Evolutionary conservation across 164 flowering plant genomes (phyloP).

Genomic region (Paratinospora sagittata): DNA sequence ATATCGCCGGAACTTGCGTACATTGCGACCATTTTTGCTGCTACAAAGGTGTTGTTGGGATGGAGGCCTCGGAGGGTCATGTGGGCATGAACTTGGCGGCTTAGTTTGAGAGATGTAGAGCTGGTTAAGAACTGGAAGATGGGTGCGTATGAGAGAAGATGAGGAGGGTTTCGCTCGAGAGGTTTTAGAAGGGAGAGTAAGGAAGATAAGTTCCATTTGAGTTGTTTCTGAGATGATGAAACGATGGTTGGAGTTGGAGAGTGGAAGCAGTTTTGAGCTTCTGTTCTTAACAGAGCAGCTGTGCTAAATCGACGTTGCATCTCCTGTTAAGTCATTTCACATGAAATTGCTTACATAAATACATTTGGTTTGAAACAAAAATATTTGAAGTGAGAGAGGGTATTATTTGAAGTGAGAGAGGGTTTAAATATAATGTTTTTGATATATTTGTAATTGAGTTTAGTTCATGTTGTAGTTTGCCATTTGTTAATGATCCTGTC

Average conservation of each 20-base stretch:
- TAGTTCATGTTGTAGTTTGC: no score
- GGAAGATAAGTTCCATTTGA: conserved; percentile 7
- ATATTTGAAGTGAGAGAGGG: no score
- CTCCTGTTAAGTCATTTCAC: no score
- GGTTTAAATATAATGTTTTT: no score
- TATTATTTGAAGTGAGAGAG: no score
- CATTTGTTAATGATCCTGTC: no score
- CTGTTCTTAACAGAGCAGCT: not conserved
- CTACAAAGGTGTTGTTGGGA: conserved; percentile 9
- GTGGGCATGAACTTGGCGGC: conserved; percentile 14
- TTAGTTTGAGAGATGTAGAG: conserved; percentile 6
- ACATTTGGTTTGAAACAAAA: no score
- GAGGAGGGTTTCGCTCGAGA: conserved; percentile 3
- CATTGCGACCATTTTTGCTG: conserved; percentile 12
- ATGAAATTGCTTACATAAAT: no score
- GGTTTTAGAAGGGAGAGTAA: conserved; percentile 9
- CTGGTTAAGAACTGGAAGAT: conserved; percentile 7
- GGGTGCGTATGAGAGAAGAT: not conserved
- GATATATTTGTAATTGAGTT: no score
- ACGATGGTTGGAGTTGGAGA: not conserved
- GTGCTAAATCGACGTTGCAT: not conserved
- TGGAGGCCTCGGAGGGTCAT: conserved; percentile 8
- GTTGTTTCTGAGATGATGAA: not conserved
- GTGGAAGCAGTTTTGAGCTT: no score
- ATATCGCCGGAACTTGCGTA: conserved; percentile 11